phyloP scores from a whole-genome alignment of 345 rosid species.

The Luvunga scandens region DNA sequence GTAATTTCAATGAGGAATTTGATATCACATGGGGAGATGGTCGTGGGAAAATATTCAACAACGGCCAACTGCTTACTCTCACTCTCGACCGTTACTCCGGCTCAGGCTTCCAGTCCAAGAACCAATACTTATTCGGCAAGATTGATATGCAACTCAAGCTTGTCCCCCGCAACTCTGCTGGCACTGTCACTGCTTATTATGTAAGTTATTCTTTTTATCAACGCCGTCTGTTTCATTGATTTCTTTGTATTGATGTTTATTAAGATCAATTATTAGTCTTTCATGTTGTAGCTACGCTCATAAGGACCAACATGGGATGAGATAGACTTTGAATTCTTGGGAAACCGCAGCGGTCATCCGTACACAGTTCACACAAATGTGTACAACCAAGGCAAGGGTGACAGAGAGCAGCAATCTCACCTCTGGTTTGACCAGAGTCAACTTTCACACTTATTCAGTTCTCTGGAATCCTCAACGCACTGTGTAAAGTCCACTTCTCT shows the following conservation, averaged over 20 bases:
- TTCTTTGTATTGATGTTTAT: neutral
- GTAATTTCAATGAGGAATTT: slow-evolving; percentile 36
- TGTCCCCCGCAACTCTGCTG: slow-evolving; percentile 49
- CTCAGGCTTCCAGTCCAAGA: slow-evolving; percentile 48
- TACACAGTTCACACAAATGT: slow-evolving; percentile 45
- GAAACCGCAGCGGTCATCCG: slow-evolving; percentile 43
- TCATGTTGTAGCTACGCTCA: slow-evolving; percentile 32
- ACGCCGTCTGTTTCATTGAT: neutral
- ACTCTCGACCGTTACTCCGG: slow-evolving; percentile 43
- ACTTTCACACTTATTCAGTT: slow-evolving; percentile 46
- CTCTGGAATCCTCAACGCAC: slow-evolving; percentile 46
- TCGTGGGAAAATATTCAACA: slow-evolving; percentile 37
- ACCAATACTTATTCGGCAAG: slow-evolving; percentile 43
- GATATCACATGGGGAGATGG: slow-evolving; percentile 54
- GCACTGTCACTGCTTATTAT: slow-evolving; percentile 43
- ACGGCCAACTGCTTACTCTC: slow-evolving; percentile 43
- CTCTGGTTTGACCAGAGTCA: slow-evolving; percentile 41
- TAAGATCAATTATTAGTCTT: neutral
- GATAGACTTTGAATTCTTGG: slow-evolving; percentile 48
- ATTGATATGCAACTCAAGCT: slow-evolving; percentile 46
- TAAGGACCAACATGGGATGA: slow-evolving; percentile 46
- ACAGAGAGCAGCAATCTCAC: slow-evolving; percentile 43
- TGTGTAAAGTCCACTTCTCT: slow-evolving; percentile 19
- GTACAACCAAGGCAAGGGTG: slow-evolving; percentile 37
- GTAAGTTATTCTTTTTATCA: slow-evolving; percentile 7